Evolutionary conservation across 176 grass and related monocot species (phyloP).

Genomic region (sorghum (Sorghum bicolor)): Sorghum_bicolor_NCBIv3 NC_012875.2:54256001-54256500

Average conservation of each 20-base stretch:
- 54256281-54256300: neutral
- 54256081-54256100: accelerated
- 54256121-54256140: neutral
- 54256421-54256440: neutral
- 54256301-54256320: too few relatives aligned
- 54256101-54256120: neutral
- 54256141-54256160: too few relatives aligned
- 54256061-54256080: neutral
- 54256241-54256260: neutral
- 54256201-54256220: neutral
- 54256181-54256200: neutral
- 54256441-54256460: neutral
- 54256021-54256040: neutral
- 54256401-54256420: neutral
- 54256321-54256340: neutral
- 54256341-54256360: neutral
- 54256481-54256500: neutral
- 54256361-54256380: neutral
- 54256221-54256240: too few relatives aligned
- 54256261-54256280: neutral
- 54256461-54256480: neutral
- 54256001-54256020: neutral
- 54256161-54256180: neutral
- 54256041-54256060: neutral
- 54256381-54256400: neutral